phyloP scores from a whole-genome alignment of 1,284 basidiomycete genomes.

The Leccinum pseudoinsigne region DNA sequence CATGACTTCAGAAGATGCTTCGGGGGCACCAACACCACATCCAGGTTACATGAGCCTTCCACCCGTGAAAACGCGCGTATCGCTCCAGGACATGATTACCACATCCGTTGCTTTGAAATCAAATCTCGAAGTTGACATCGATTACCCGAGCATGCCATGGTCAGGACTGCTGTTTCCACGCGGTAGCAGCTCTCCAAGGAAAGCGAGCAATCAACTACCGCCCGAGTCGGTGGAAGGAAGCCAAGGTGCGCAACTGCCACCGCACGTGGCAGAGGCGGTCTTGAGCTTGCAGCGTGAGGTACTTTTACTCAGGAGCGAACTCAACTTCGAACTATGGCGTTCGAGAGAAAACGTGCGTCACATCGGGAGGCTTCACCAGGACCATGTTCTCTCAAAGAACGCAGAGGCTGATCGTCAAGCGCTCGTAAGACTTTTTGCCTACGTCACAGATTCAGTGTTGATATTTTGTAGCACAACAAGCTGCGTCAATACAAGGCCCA shows the following conservation, averaged over 20 bases:
- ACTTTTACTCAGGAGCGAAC: constrained; percentile 70
- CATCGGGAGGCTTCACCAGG: constrained; percentile 74
- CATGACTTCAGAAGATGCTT: constrained; percentile 21
- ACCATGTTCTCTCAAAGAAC: constrained; percentile 67
- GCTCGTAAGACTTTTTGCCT: constrained; percentile 52
- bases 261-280: constrained; percentile 59
- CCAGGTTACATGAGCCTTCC: constrained; percentile 24
- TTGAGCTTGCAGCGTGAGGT: constrained; percentile 72
- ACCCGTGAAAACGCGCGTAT: constrained; percentile 45
- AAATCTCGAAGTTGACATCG: constrained; percentile 58
- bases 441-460: constrained; percentile 9
- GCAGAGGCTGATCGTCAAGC: constrained; percentile 80
- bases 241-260: constrained; percentile 36
- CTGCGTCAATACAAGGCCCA: constrained; percentile 69
- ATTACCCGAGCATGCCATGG: constrained; percentile 47
- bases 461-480: constrained; percentile 63
- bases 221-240: constrained; percentile 10
- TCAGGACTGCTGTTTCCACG: constrained; percentile 42
- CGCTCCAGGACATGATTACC: constrained; percentile 69
- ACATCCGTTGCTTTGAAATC: constrained; percentile 71
- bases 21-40: constrained; percentile 29
- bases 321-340: constrained; percentile 82
- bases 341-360: constrained; percentile 77
- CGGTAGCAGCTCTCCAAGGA: constrained; percentile 21
- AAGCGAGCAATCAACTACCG: constrained; percentile 14